phyloP scores from a whole-genome alignment of 805 yeast species.

The Nakazawaea molendinolei region DNA sequence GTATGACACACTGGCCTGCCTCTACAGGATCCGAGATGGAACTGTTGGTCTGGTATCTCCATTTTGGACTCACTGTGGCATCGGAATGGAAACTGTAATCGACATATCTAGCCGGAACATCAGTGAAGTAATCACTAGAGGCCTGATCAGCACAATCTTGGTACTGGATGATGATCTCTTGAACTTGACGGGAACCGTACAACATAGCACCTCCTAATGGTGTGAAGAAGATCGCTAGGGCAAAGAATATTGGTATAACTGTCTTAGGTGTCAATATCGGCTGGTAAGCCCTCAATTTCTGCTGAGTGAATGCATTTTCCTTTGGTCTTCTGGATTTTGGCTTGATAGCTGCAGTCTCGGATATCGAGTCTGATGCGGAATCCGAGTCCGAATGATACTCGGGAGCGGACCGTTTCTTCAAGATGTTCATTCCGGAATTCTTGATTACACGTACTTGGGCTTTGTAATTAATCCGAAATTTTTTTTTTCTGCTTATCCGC shows the following conservation, averaged over 20 bases:
- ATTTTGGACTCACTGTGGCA: slow-evolving; percentile 42
- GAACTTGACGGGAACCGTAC: slow-evolving; percentile 67
- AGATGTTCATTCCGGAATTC: too few species aligned
- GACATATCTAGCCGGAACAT: slow-evolving; percentile 56
- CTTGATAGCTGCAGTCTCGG: slow-evolving; percentile 26
- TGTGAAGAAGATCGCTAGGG: slow-evolving; percentile 74
- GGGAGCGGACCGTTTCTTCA: too few species aligned
- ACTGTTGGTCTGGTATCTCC: slow-evolving; percentile 49
- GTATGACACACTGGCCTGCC: slow-evolving; percentile 53
- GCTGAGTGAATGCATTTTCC: slow-evolving; percentile 52
- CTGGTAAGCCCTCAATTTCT: slow-evolving; percentile 44
- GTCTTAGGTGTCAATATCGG: slow-evolving; percentile 91
- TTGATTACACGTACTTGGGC: too few species aligned
- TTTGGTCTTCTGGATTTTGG: slow-evolving; percentile 59
- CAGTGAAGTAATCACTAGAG: slow-evolving; percentile 32
- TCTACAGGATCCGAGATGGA: slow-evolving; percentile 38
- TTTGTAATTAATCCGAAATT: background rate
- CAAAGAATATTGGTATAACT: slow-evolving; percentile 76
- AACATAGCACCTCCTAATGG: slow-evolving; percentile 88
- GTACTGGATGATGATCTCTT: slow-evolving; percentile 73
- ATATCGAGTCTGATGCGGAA: slow-evolving; percentile 38
- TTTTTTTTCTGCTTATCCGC: background rate
- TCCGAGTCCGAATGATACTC: too few species aligned
- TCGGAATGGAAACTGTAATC: slow-evolving; percentile 49
- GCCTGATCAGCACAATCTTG: slow-evolving; percentile 57